Conservation (phyloP, 176 grass and related monocot species). For the Paspalum notatum region DNA sequence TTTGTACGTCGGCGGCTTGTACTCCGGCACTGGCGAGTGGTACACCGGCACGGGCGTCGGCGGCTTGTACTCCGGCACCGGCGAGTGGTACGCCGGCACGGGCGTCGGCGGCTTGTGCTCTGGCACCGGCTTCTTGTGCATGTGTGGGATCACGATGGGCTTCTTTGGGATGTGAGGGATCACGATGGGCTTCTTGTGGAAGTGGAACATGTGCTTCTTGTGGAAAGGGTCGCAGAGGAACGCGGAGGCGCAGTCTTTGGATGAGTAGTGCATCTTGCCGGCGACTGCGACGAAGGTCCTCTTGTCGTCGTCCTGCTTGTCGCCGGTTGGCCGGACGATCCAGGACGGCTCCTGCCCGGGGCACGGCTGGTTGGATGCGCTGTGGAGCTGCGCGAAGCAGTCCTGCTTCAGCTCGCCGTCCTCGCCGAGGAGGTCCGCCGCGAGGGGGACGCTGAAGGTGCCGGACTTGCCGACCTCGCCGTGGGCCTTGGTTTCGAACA, state of each 20-base stretch:
- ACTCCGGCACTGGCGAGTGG: neutral
- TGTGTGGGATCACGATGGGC: constrained; percentile 4
- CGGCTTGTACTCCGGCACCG: neutral
- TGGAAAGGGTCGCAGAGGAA: constrained; percentile 29
- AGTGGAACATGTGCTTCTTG: neutral
- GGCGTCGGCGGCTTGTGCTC: neutral
- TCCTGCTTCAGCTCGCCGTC: constrained; percentile 57
- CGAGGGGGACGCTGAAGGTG: constrained; percentile 37
- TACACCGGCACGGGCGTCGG: neutral
- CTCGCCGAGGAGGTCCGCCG: constrained; percentile 6
- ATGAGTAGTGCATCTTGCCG: constrained; percentile 24
- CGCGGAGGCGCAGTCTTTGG: constrained; percentile 27
- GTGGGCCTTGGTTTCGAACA: constrained; percentile 47
- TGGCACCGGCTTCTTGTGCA: constrained; percentile 24
- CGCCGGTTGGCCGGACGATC: constrained; percentile 21
- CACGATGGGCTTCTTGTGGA: constrained; percentile 10
- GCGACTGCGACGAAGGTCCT: constrained; percentile 27
- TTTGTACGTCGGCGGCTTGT: neutral
- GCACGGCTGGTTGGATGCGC: constrained; percentile 42
- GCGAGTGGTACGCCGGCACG: constrained; percentile 4
- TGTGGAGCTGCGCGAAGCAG: constrained; percentile 59
- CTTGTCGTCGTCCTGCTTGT: neutral
- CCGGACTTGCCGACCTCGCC: constrained; percentile 37
- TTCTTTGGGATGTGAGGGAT: constrained; percentile 20
- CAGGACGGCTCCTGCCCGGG: constrained; percentile 39